A percentile compares a stretch with the other conserved stretches of the same genome.
phyloP scores from a whole-genome alignment of 1,284 basidiomycete genomes.

The Austroboletus novae-zelandiae region DNA sequence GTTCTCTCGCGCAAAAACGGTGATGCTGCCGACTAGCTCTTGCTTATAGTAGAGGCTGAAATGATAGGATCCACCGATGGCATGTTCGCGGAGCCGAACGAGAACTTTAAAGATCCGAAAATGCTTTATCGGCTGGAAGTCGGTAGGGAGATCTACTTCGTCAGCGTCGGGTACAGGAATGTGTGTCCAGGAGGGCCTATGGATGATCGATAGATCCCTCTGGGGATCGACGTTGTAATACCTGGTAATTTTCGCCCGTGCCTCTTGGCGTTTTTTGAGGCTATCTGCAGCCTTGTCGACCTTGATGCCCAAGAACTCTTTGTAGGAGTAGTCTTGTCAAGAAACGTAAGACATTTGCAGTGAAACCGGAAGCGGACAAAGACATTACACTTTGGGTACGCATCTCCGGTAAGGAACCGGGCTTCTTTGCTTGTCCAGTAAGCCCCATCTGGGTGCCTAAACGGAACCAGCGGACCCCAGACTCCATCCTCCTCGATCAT shows the following conservation, averaged over 20 bases:
- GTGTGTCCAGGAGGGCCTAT: constrained; percentile 14
- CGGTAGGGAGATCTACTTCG: constrained; percentile 11
- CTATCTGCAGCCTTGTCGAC: constrained; percentile 15
- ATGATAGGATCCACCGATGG: constrained; percentile 19
- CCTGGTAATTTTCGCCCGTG: constrained; percentile 19
- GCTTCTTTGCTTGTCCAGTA: constrained; percentile 26
- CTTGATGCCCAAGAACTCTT: constrained; percentile 24
- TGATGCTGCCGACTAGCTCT: constrained; percentile 15
- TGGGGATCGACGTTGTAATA: constrained; percentile 22
- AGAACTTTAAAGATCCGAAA: constrained; percentile 26
- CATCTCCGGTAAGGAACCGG: constrained; percentile 16
- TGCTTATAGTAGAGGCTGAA: constrained; percentile 19
- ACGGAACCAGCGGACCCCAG: constrained; percentile 18
- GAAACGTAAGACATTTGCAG: background rate
- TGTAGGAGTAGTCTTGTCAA: constrained; percentile 24
- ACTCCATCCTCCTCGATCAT: constrained; percentile 18
- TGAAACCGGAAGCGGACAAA: background rate
- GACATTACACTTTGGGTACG: constrained; percentile 19
- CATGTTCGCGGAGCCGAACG: constrained; percentile 23
- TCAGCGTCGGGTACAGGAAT: constrained; percentile 11
- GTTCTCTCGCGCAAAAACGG: constrained; percentile 24
- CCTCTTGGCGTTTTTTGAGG: constrained; percentile 15
- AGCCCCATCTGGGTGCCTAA: constrained; percentile 19
- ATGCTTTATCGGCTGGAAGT: constrained; percentile 15
- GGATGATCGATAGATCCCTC: background rate